Conservation (phyloP, 306 rosid species). For the cucumber (Cucumis sativus) region DNA sequence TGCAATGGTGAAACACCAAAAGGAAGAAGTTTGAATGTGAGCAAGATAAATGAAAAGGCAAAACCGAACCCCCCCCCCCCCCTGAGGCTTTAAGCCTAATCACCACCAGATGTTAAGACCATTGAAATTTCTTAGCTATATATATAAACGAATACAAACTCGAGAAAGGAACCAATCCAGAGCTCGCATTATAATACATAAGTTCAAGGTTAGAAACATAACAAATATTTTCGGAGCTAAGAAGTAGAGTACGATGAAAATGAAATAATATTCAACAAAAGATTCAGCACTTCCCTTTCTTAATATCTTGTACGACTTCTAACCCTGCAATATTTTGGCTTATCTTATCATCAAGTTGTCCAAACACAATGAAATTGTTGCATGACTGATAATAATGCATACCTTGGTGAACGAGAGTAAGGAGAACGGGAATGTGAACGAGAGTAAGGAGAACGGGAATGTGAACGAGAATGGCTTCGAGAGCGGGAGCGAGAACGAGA, state of each 20-base stretch:
- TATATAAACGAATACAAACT: background rate
- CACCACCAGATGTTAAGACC: too few relatives aligned
- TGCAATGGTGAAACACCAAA: too few relatives aligned
- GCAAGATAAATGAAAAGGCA: too few relatives aligned
- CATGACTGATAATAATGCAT: background rate
- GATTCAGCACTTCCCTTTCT: background rate
- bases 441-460: conserved; percentile 27
- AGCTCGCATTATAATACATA: background rate
- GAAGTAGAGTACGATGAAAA: background rate
- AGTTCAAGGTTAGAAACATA: background rate
- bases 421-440: conserved; percentile 31
- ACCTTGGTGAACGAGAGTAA: conserved; percentile 74
- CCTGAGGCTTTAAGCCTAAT: too few relatives aligned
- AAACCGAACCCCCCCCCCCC: too few relatives aligned
- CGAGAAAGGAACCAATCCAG: background rate
- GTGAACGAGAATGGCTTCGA: conserved; percentile 22
- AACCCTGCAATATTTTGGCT: conserved; percentile 36
- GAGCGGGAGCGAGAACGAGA: conserved; percentile 50
- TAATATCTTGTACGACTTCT: conserved; percentile 56
- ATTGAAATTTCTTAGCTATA: too few relatives aligned
- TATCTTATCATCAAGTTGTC: conserved; percentile 16
- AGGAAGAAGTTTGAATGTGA: too few relatives aligned
- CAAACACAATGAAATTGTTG: background rate
- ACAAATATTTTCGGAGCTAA: background rate
- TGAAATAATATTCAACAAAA: background rate